Evolutionary conservation across 306 rosid species (phyloP).

Genomic region (Abrus precatorius): DNA sequence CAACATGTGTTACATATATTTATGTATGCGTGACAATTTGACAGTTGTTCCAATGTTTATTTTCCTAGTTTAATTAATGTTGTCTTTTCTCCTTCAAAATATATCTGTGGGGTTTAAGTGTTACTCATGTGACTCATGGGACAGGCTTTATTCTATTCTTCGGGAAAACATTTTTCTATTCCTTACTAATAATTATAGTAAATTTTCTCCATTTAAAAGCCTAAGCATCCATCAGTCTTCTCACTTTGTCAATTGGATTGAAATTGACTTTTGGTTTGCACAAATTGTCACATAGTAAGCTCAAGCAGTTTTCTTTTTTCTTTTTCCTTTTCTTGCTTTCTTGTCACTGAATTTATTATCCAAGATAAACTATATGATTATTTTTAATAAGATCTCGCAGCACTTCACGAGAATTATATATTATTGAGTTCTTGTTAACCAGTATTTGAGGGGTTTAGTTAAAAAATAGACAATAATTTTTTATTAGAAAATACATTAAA

Average conservation of each 20-base stretch:
- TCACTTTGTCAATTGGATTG: background rate
- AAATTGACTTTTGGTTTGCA: constrained; percentile 35
- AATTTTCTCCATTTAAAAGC: background rate
- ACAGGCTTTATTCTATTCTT: constrained; percentile 39
- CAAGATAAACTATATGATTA: background rate
- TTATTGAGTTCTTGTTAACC: too few species aligned
- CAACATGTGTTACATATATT: background rate
- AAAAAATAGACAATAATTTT: too few species aligned
- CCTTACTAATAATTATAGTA: background rate
- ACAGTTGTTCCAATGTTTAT: constrained; percentile 46
- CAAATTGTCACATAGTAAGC: constrained; percentile 37
- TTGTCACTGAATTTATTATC: constrained; percentile 8
- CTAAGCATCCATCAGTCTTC: background rate
- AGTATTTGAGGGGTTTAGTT: too few species aligned
- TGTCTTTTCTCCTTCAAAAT: constrained; percentile 27
- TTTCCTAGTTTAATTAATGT: constrained; percentile 41
- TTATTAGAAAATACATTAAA: too few species aligned
- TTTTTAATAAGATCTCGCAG: too few species aligned
- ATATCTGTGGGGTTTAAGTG: constrained; percentile 46
- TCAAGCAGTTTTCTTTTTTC: background rate
- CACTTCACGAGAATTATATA: too few species aligned
- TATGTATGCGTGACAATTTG: constrained; percentile 35
- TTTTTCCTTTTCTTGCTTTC: background rate
- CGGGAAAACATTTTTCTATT: constrained; percentile 1
- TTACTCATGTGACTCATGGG: constrained; percentile 54